Percentiles rank a stretch among this genome's conserved stretches.
Evolutionary conservation across 164 flowering plant genomes (phyloP).

Genomic region (Dillenia suffruticosa): DNA sequence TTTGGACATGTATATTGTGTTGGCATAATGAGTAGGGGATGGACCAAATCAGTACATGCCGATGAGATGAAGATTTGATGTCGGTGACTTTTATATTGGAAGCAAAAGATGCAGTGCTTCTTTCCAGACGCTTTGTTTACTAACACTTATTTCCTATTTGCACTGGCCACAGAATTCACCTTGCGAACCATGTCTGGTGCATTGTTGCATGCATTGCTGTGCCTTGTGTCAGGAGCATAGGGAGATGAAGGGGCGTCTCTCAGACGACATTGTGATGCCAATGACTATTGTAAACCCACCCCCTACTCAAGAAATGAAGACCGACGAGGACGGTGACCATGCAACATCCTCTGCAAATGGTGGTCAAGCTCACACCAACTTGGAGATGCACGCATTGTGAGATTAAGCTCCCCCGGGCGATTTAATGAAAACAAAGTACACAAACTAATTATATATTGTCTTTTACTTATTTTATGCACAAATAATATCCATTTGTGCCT

Average conservation of each 20-base stretch:
- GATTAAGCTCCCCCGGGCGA: background rate
- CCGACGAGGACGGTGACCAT: conserved; percentile 25
- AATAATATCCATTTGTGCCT: too few species aligned
- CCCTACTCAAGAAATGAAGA: conserved; percentile 80
- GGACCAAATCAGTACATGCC: too few species aligned
- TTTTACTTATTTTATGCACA: too few species aligned
- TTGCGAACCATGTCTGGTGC: conserved; percentile 91
- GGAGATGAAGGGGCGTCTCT: conserved; percentile 83
- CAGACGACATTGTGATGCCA: conserved; percentile 56
- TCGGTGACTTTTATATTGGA: too few species aligned
- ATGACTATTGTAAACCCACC: conserved; percentile 92
- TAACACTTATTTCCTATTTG: too few species aligned
- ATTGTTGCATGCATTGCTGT: conserved; percentile 95
- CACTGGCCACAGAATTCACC: conserved; percentile 68
- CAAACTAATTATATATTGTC: too few species aligned
- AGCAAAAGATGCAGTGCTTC: too few species aligned
- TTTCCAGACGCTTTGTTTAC: too few species aligned
- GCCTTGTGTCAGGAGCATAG: conserved; percentile 97
- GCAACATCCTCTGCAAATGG: conserved; percentile 27
- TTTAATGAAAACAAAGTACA: too few species aligned
- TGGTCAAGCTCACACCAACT: conserved; percentile 19
- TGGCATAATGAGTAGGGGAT: too few species aligned
- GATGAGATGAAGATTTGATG: too few species aligned
- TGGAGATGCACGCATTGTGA: conserved; percentile 51
- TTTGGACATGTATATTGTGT: too few species aligned